Percentiles rank a stretch among this genome's conserved stretches.
Conservation (phyloP, 345 rosid species). For the Gossypium arboreum region DNA sequence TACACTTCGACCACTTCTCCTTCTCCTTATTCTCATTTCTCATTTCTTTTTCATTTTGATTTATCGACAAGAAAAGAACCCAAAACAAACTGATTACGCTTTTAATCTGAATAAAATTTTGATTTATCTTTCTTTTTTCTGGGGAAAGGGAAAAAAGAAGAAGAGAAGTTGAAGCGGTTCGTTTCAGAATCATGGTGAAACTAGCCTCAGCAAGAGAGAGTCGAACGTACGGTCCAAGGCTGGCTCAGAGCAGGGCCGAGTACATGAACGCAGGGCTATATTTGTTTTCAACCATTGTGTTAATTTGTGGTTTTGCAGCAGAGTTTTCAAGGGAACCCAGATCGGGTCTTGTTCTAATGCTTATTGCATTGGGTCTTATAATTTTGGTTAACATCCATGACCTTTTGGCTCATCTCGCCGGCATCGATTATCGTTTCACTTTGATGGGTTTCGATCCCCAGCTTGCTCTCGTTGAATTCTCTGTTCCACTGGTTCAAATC, state of each 20-base stretch:
- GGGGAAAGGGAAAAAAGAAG: not conserved
- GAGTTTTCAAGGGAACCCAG: slow-evolving; percentile 60
- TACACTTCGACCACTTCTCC: slow-evolving; percentile 4
- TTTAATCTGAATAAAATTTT: not conserved
- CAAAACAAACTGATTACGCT: not conserved
- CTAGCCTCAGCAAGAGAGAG: slow-evolving; percentile 75
- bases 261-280: slow-evolving; percentile 74
- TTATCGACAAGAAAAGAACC: not conserved
- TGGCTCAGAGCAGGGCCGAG: slow-evolving; percentile 53
- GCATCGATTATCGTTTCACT: slow-evolving; percentile 55
- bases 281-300: slow-evolving; percentile 55
- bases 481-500: slow-evolving; percentile 59
- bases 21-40: not conserved
- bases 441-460: slow-evolving; percentile 62
- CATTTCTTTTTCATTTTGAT: not conserved
- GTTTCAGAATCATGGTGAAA: slow-evolving; percentile 63
- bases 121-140: not conserved
- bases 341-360: slow-evolving; percentile 63
- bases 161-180: too few relatives aligned
- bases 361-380: slow-evolving; percentile 48
- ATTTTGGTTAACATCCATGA: slow-evolving; percentile 58
- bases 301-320: slow-evolving; percentile 54
- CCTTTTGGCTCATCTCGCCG: slow-evolving; percentile 74
- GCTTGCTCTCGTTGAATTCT: slow-evolving; percentile 73
- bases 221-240: slow-evolving; percentile 62